Evolutionary conservation across 1,284 basidiomycete genomes (phyloP), one percentile per base, ranked within the genome.

Genomic region (Pyrrhoderma noxium): DNA sequence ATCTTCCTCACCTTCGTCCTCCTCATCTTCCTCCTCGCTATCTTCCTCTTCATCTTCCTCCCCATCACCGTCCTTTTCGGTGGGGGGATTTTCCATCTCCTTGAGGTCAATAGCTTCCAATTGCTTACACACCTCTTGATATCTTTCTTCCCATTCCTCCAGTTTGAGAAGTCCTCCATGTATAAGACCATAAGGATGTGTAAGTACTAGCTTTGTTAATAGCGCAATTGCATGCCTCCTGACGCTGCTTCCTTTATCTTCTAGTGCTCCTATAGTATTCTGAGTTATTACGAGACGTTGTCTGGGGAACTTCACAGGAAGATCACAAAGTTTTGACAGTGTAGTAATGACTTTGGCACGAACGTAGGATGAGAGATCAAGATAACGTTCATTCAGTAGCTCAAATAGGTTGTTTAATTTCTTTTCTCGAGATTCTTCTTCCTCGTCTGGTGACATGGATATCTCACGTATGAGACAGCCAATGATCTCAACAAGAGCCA

Each of bases 321-420:
- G 73, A 22, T 88, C 85, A 57, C 75, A 79, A 13, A 86, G 76
- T 63, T 82, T 84, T 27, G 78, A 73, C 49, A 95, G 73, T 0
- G 91, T 89, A 3, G 75, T 68, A 53, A 97, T 78, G 23, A 93
- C 89, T 65, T 93, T 96, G 53, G 82, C 80, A 45, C 94, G 86
- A 27, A 99, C 94, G 65, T 93, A 98, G 18, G 85, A 88, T 53
- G 90, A 92, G 14, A 89, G 69, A 65, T 99, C 96, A 53, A 95
- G 78, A 59, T 86, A 86, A 18, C 95, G 83, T 58, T 93, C 89
- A 52, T 91, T 79, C 23, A 99, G 79, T 5, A 90, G 74, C 45
- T 88, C 85, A 64, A 89, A 97, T 46, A 96, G 81, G 2, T 76
- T 76, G 57, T 83, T 82, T 62, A 97, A 79, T 65, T 95, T 88